These are phyloP conservation scores for Solanum clarkiae DNA, from an alignment of 257 asterid genomes.

Conservation along the genomic window DNA sequence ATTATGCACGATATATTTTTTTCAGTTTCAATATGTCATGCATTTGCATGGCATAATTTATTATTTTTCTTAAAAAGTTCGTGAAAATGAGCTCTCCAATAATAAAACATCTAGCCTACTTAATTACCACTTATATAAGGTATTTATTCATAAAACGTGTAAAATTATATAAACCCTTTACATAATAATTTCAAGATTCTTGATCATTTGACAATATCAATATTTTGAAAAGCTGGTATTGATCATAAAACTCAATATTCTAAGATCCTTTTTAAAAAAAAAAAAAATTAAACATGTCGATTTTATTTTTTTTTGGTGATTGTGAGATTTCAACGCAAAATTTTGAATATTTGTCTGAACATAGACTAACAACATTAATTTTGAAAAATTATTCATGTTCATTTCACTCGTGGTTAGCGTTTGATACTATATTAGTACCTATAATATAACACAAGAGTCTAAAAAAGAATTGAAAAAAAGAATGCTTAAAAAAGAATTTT, in stretches of 20 bases:
- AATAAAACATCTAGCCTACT: not conserved
- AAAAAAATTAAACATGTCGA: not conserved
- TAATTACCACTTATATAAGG: not conserved
- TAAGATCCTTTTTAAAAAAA: too few relatives aligned
- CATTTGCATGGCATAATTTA: not conserved
- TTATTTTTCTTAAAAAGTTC: not conserved
- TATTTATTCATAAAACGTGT: not conserved
- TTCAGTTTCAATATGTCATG: not conserved
- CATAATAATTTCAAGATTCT: not conserved
- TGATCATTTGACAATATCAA: not conserved
- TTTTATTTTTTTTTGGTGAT: not conserved
- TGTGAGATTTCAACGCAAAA: not conserved
- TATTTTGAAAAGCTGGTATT: not conserved
- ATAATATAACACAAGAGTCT: not conserved
- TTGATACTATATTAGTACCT: not conserved
- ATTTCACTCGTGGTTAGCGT: not conserved
- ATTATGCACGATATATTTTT: not conserved
- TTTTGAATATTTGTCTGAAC: not conserved
- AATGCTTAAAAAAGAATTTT: not conserved
- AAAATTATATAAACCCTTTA: not conserved
- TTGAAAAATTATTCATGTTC: not conserved
- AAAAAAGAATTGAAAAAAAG: not conserved
- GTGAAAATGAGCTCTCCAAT: not conserved
- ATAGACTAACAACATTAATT: not conserved
- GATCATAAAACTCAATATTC: not conserved